Percentiles rank a stretch among this genome's conserved stretches.
Conservation (phyloP, 1,284 basidiomycete species). For the Trichosporon asahii region DNA sequence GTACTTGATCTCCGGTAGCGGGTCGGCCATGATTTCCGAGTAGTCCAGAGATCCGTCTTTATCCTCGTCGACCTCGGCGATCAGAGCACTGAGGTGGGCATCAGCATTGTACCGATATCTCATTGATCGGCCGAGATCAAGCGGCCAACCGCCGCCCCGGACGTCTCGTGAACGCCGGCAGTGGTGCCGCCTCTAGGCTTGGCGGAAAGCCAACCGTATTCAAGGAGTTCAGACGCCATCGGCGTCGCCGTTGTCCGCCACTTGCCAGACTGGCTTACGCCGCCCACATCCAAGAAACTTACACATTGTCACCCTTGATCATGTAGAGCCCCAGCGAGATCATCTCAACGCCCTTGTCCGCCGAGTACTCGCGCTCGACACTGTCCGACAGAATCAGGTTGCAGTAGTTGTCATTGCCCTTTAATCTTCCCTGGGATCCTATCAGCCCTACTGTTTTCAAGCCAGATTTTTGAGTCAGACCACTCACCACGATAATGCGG, state of each 20-base stretch:
- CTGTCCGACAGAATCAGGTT: conserved; percentile 88
- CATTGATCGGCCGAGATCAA: background rate
- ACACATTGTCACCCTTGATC: conserved; percentile 98
- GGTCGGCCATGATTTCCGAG: conserved; percentile 77
- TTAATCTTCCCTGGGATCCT: conserved; percentile 70
- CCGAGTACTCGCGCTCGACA: conserved; percentile 83
- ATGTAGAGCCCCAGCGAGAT: conserved; percentile 93
- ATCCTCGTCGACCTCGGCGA: conserved; percentile 85
- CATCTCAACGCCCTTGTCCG: conserved; percentile 89
- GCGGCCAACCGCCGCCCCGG: background rate
- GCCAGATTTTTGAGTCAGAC: no score
- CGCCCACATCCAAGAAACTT: conserved; percentile 25
- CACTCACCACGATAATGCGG: conserved; percentile 49
- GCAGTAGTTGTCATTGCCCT: conserved; percentile 86
- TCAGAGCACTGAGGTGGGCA: conserved; percentile 62
- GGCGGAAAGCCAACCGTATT: background rate
- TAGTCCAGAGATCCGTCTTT: conserved; percentile 78
- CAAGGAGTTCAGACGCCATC: background rate
- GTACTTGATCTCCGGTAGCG: conserved; percentile 52
- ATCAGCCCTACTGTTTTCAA: background rate
- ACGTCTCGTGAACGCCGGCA: background rate
- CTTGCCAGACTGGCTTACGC: background rate
- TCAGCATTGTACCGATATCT: no score
- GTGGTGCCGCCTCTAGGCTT: background rate
- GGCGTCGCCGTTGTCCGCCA: background rate